Evolutionary conservation across 192 early-diverging fungal species (phyloP).

Genomic region (Phycomyces blakesleeanus): DNA sequence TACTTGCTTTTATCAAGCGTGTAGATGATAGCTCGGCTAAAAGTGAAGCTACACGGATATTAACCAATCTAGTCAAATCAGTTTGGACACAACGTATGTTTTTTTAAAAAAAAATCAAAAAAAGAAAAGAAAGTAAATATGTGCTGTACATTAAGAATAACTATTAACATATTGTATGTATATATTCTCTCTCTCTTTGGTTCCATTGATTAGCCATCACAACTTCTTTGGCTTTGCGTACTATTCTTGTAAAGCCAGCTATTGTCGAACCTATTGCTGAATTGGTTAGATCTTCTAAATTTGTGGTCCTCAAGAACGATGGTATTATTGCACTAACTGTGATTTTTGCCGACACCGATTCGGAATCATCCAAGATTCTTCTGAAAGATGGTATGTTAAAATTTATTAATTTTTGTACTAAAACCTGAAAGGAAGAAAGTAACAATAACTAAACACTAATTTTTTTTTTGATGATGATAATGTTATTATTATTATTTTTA

Average conservation of each 20-base stretch:
- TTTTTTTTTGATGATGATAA: too few species aligned
- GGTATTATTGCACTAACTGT: constrained; percentile 52
- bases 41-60: constrained; percentile 51
- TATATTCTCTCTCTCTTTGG: too few species aligned
- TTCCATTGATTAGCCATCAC: constrained; percentile 14
- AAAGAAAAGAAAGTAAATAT: not conserved
- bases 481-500: constrained; percentile 8
- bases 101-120: not conserved
- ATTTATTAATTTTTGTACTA: too few species aligned
- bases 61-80: constrained; percentile 50
- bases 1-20: constrained; percentile 38
- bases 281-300: constrained; percentile 50
- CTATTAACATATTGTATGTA: not conserved
- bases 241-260: constrained; percentile 28
- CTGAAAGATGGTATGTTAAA: constrained; percentile 29
- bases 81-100: constrained; percentile 40
- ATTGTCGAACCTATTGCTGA: constrained; percentile 40
- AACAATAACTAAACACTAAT: not conserved
- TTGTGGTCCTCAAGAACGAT: constrained; percentile 53
- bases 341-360: constrained; percentile 36
- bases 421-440: not conserved
- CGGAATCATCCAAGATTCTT: constrained; percentile 2
- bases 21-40: constrained; percentile 49
- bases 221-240: constrained; percentile 25
- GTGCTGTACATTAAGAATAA: not conserved